Evolutionary conservation across 1,139 yeast species (phyloP).

Genomic region (Trichomonascaceae sp.): DNA sequence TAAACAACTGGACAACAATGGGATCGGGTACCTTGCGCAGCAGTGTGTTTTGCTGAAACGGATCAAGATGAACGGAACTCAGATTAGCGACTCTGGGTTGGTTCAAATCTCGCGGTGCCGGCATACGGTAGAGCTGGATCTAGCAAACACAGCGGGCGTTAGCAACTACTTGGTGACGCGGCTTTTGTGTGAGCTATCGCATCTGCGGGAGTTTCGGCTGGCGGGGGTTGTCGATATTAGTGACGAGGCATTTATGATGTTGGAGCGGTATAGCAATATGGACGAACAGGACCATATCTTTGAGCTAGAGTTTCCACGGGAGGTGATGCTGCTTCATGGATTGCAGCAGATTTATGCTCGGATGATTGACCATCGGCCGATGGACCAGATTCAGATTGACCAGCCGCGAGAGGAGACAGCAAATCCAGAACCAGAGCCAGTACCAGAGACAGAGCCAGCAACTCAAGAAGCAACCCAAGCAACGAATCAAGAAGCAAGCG

Average conservation of each 20-base stretch:
- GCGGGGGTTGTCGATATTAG: conserved; percentile 62
- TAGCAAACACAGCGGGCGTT: conserved; percentile 69
- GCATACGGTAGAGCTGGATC: conserved; percentile 76
- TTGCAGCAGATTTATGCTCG: too few species aligned
- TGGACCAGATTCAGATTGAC: too few species aligned
- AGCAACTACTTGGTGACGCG: conserved; percentile 47
- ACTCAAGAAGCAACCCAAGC: too few species aligned
- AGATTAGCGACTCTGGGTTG: conserved; percentile 45
- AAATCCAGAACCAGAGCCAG: too few species aligned
- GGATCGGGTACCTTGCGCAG: conserved; percentile 46
- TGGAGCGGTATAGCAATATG: too few species aligned
- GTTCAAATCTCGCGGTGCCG: conserved; percentile 59
- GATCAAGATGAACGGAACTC: conserved; percentile 66
- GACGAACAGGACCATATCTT: too few species aligned
- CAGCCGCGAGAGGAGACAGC: too few species aligned
- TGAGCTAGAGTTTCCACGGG: too few species aligned
- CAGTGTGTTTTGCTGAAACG: conserved; percentile 70
- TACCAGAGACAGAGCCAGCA: too few species aligned
- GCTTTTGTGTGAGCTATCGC: conserved; percentile 54
- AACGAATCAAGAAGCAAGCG: too few species aligned
- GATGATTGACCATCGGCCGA: too few species aligned
- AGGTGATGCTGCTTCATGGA: too few species aligned
- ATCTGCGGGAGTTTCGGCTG: conserved; percentile 70
- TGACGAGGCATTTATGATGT: conserved; percentile 42
- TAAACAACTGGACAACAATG: conserved; percentile 48